Evolutionary conservation across 495 filamentous ascomycete genomes (phyloP).

Genomic region (Letharia lupina): DNA sequence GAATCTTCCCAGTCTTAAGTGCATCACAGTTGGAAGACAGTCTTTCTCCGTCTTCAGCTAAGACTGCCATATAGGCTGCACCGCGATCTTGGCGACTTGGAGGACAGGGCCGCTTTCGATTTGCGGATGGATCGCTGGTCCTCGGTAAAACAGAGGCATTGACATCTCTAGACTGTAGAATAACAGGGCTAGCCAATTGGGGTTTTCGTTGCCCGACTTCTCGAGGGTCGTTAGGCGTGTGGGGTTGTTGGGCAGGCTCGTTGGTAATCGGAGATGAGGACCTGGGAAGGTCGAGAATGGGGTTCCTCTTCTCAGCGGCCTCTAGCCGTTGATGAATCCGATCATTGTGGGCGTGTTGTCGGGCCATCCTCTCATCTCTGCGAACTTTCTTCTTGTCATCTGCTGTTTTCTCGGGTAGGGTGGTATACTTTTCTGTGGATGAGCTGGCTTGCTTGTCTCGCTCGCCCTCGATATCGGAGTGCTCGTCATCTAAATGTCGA

Average conservation of each 20-base stretch:
- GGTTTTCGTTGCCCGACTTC: not conserved
- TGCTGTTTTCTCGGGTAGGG: not conserved
- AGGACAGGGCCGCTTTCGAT: constrained; percentile 5
- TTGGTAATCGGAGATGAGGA: not conserved
- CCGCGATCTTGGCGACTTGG: constrained; percentile 18
- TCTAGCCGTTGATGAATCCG: constrained; percentile 11
- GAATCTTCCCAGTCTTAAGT: not conserved
- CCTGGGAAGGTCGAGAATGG: not conserved
- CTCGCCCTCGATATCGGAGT: not conserved
- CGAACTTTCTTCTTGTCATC: not conserved
- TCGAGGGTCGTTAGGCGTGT: not conserved
- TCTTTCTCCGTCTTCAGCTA: constrained; percentile 40
- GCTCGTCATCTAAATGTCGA: not conserved
- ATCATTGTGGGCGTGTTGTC: constrained; percentile 6
- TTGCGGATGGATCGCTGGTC: constrained; percentile 12
- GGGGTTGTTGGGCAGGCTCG: not conserved
- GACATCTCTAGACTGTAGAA: constrained; percentile 8
- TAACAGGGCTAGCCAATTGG: not conserved
- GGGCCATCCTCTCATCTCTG: constrained; percentile 1
- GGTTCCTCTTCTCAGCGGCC: not conserved
- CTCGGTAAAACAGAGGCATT: constrained; percentile 14
- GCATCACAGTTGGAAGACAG: not conserved
- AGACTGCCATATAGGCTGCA: constrained; percentile 25
- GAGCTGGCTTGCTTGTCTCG: not conserved
- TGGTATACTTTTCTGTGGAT: not conserved